phyloP scores from a whole-genome alignment of 345 rosid species.

The Eucalyptus pauciflora region DNA sequence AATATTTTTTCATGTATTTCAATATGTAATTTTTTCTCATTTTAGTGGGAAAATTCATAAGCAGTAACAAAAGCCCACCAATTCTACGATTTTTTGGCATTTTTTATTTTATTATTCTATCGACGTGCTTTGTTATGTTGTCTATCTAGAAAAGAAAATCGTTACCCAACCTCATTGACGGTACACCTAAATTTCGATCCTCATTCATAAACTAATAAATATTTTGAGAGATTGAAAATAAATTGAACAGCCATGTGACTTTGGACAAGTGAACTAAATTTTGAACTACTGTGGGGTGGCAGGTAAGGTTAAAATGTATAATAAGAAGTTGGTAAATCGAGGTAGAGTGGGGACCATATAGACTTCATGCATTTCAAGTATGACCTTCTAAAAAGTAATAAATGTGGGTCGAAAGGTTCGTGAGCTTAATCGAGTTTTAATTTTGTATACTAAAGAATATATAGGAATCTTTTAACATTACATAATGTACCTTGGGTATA shows the following conservation, averaged over 20 bases:
- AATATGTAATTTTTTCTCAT: not conserved
- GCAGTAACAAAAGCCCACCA: not conserved
- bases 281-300: accelerated
- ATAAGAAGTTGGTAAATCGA: not conserved
- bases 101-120: not conserved
- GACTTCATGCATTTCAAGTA: not conserved
- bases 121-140: not conserved
- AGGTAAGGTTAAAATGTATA: not conserved
- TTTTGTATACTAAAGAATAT: not conserved
- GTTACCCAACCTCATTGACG: accelerated
- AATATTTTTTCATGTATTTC: not conserved
- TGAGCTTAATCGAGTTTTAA: not conserved
- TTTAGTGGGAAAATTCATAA: not conserved
- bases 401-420: not conserved
- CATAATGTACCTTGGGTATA: not conserved
- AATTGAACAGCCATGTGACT: not conserved
- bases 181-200: not conserved
- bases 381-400: not conserved
- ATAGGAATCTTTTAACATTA: not conserved
- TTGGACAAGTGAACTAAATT: not conserved
- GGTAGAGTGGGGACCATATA: not conserved
- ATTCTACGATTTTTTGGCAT: not conserved
- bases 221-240: not conserved
- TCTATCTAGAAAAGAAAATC: not conserved
- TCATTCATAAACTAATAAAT: not conserved